Conservation (phyloP, 495 filamentous ascomycete genomes). For the Annulohypoxylon nitens region DNA sequence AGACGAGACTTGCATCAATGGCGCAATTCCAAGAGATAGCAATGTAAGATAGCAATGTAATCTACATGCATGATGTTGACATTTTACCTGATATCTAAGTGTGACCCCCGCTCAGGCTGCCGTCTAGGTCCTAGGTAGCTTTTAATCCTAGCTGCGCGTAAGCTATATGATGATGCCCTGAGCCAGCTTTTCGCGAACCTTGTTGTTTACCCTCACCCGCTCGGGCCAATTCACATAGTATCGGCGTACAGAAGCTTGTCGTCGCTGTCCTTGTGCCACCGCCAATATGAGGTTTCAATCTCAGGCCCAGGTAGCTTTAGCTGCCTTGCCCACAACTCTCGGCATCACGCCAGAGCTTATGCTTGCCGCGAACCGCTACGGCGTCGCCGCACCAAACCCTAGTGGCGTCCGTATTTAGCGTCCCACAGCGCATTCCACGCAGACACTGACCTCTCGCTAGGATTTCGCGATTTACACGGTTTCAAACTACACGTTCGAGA, state of each 20-base stretch:
- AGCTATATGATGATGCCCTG: conserved; percentile 28
- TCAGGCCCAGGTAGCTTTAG: conserved; percentile 42
- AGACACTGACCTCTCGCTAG: conserved; percentile 21
- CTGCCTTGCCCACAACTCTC: conserved; percentile 45
- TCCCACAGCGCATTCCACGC: conserved; percentile 9
- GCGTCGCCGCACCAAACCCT: conserved; percentile 48
- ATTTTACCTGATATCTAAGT: conserved; percentile 31
- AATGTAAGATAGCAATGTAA: conserved; percentile 46
- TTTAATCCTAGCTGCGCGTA: background rate
- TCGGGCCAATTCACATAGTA: conserved; percentile 23
- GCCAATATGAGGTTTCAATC: conserved; percentile 51
- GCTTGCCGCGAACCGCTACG: conserved; percentile 51
- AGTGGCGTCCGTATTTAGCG: conserved; percentile 49
- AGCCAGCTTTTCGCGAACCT: conserved; percentile 14
- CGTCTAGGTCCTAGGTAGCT: background rate
- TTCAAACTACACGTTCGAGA: conserved; percentile 78
- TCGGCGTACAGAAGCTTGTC: conserved; percentile 29
- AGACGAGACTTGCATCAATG: conserved; percentile 31
- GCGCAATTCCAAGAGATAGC: conserved; percentile 42
- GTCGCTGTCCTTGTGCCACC: conserved; percentile 25
- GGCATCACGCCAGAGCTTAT: conserved; percentile 51
- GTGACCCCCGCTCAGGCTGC: conserved; percentile 26
- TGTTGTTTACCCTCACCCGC: conserved; percentile 22
- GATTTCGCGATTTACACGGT: conserved; percentile 50
- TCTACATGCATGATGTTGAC: conserved; percentile 43